These are phyloP conservation scores for Cryptosporidium parvum DNA, from an alignment of 169 alveolate species.

Conservation along the genomic window DNA sequence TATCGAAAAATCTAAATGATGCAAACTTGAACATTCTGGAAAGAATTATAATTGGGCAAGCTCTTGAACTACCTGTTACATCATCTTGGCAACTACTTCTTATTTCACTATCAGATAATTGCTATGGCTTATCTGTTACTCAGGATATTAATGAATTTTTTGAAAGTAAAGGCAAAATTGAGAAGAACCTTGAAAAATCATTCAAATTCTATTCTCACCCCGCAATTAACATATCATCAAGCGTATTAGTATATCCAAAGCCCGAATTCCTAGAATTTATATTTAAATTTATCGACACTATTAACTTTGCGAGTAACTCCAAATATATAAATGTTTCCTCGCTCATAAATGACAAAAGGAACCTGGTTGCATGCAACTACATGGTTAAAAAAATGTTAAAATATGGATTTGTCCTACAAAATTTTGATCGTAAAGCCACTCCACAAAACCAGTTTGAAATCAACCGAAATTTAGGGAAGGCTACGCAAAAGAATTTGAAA, in stretches of 20 bases:
- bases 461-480: too few species aligned
- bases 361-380: not conserved
- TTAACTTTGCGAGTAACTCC: too few species aligned
- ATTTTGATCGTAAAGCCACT: not conserved
- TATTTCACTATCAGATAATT: not conserved
- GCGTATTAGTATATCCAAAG: slow-evolving; percentile 14
- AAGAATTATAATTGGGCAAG: slow-evolving; percentile 4
- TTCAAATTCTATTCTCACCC: slow-evolving; percentile 39
- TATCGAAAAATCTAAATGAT: not conserved
- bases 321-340: not conserved
- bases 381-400: slow-evolving; percentile 14
- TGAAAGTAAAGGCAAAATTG: slow-evolving; percentile 1
- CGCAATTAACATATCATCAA: slow-evolving; percentile 12
- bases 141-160: slow-evolving; percentile 24
- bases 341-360: not conserved
- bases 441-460: not conserved
- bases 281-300: not conserved
- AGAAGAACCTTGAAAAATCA: not conserved
- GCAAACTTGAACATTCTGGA: slow-evolving; percentile 5
- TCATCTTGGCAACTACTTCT: slow-evolving; percentile 55
- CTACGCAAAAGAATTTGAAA: not conserved
- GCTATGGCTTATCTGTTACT: slow-evolving; percentile 11
- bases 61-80: slow-evolving; percentile 1
- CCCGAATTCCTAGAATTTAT: slow-evolving; percentile 28
- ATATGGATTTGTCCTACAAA: not conserved